These are phyloP conservation scores for Epichloe hybrida DNA, from an alignment of 2,329 filamentous ascomycete genomes.

Conservation along the genomic window DNA sequence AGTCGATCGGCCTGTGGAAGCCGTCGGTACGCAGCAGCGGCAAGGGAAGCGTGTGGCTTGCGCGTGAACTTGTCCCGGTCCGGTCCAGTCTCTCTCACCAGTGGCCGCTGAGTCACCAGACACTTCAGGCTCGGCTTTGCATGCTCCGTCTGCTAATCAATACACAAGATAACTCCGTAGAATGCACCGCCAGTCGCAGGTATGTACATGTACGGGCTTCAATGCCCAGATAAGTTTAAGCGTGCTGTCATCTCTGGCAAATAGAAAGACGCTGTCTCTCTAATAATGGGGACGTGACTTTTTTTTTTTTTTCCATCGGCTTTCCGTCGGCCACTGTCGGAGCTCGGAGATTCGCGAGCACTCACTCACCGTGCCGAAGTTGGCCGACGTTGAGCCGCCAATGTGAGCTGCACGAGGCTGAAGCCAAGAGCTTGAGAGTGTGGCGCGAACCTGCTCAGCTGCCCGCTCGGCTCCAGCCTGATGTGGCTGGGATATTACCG, in stretches of 20 bases:
- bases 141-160: too few relatives aligned
- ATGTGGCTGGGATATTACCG: not conserved
- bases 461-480: not conserved
- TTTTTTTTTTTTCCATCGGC: conserved; percentile 3
- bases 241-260: too few relatives aligned
- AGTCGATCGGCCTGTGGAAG: conserved; percentile 5
- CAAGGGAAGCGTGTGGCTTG: conserved; percentile 3
- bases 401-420: conserved; percentile 1
- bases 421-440: not conserved
- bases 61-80: not conserved
- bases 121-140: not conserved
- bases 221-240: too few relatives aligned
- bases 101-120: not conserved
- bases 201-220: not conserved
- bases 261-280: too few relatives aligned
- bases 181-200: too few relatives aligned
- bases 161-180: too few relatives aligned
- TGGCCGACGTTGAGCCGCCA: conserved; percentile 1
- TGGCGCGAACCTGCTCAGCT: conserved; percentile 1
- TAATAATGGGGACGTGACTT: too few relatives aligned
- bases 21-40: conserved; percentile 7
- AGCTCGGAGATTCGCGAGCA: conserved; percentile 15
- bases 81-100: not conserved
- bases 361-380: conserved; percentile 3
- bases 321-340: conserved; percentile 14